Conservation (phyloP, 352 stramenopile genomes). For the Phytophthora capsici region DNA sequence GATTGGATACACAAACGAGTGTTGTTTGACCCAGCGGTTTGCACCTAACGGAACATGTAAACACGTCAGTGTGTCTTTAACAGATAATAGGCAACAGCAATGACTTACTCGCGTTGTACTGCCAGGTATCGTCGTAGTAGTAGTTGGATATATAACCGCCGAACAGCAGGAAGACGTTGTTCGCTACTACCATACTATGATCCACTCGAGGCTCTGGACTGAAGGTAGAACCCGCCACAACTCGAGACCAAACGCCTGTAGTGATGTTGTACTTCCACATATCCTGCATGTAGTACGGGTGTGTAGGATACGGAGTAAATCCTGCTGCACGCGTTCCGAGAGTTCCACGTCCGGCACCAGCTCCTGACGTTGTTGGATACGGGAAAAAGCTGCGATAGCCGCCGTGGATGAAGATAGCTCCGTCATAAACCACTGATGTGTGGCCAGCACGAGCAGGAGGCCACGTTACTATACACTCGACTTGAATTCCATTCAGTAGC, state of each 20-base stretch:
- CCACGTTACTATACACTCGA: conserved; percentile 89
- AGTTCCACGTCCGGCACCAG: conserved; percentile 77
- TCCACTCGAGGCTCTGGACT: conserved; percentile 80
- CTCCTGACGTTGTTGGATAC: conserved; percentile 90
- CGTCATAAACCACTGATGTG: conserved; percentile 75
- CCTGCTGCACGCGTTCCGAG: conserved; percentile 52
- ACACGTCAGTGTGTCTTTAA: conserved; percentile 1
- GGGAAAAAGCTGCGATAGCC: conserved; percentile 96
- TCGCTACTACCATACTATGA: conserved; percentile 78
- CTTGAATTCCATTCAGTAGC: conserved; percentile 70
- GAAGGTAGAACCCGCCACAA: conserved; percentile 39
- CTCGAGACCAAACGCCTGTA: conserved; percentile 81
- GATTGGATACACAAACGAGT: conserved; percentile 88
- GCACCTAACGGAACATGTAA: conserved; percentile 35
- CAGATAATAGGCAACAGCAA: background rate
- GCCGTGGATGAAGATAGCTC: conserved; percentile 89
- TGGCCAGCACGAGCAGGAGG: conserved; percentile 89
- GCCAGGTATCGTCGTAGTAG: conserved; percentile 96
- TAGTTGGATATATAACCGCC: conserved; percentile 94
- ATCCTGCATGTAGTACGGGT: conserved; percentile 94
- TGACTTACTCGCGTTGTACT: conserved; percentile 92
- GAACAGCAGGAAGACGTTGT: conserved; percentile 91
- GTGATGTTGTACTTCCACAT: conserved; percentile 95
- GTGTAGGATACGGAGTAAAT: conserved; percentile 90
- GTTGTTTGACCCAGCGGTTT: conserved; percentile 91